Evolutionary conservation across 352 stramenopile species (phyloP).

Genomic region (Blastocystis sp.): DNA sequence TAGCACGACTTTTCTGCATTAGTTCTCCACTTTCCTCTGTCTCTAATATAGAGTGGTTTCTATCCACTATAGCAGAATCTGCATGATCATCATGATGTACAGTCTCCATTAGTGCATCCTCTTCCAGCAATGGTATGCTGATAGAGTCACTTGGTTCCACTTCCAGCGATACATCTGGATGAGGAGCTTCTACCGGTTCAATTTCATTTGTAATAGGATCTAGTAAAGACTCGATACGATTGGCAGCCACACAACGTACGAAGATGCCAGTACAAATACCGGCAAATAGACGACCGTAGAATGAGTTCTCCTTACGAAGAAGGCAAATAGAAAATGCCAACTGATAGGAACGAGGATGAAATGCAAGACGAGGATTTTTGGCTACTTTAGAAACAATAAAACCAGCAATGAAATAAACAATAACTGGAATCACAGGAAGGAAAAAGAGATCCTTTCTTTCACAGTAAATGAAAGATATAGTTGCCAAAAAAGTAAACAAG

Average conservation of each 20-base stretch:
- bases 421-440: neutral
- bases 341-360: conserved; percentile 48
- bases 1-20: neutral
- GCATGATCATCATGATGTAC: neutral
- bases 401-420: conserved; percentile 42
- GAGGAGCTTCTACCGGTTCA: too few species aligned
- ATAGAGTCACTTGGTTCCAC: neutral
- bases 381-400: conserved; percentile 26
- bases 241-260: conserved; percentile 11
- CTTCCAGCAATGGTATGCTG: neutral
- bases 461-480: conserved; percentile 31
- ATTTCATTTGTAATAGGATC: neutral
- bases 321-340: conserved; percentile 8
- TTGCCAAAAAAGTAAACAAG: conserved; percentile 17
- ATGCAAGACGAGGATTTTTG: conserved; percentile 13
- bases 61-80: neutral
- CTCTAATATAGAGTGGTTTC: neutral
- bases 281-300: conserved; percentile 29
- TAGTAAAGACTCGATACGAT: neutral
- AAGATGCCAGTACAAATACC: neutral
- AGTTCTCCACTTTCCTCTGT: neutral
- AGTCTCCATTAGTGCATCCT: neutral
- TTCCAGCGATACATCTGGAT: too few species aligned
- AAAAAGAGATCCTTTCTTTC: conserved; percentile 4
- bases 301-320: conserved; percentile 33